Evolutionary conservation across 192 early-diverging fungal genomes (phyloP).

Genomic region (Backusella liffmaniae): DNA sequence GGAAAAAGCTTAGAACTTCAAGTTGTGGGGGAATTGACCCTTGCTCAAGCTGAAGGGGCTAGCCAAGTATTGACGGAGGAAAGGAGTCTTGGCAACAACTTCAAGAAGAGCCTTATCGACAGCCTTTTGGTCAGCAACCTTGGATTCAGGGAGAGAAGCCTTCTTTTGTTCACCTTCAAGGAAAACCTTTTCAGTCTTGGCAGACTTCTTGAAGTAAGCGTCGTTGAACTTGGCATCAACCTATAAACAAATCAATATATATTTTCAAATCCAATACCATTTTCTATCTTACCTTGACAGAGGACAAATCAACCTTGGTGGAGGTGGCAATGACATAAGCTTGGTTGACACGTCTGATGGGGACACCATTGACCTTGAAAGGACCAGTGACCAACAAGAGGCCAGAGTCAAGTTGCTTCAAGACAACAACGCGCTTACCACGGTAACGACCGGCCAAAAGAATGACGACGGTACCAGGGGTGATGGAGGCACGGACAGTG

Average conservation of each 20-base stretch:
- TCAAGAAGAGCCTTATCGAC: conserved; percentile 85
- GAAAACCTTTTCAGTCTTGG: conserved; percentile 87
- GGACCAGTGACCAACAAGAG: conserved; percentile 97
- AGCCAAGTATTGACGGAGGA: conserved; percentile 86
- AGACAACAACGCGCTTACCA: conserved; percentile 98
- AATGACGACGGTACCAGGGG: conserved; percentile 97
- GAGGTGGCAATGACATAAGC: conserved; percentile 99
- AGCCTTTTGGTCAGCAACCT: conserved; percentile 88
- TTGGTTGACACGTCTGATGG: conserved; percentile 96
- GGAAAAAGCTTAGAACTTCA: conserved; percentile 84
- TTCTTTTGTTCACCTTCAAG: conserved; percentile 77
- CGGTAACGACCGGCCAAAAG: conserved; percentile 94
- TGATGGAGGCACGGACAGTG: conserved; percentile 88
- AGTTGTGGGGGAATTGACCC: conserved; percentile 94
- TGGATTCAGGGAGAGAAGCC: conserved; percentile 74
- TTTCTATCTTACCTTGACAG: conserved; percentile 64
- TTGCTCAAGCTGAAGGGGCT: conserved; percentile 90
- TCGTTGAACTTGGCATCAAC: conserved; percentile 87
- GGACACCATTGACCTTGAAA: conserved; percentile 98
- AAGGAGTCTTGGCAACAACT: conserved; percentile 81
- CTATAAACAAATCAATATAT: too few species aligned
- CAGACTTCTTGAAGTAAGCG: conserved; percentile 86
- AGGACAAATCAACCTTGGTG: conserved; percentile 92
- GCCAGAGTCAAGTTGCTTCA: conserved; percentile 95
- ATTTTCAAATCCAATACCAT: too few species aligned